These are phyloP conservation scores for Talaromyces sp. DNA, from an alignment of 2,329 filamentous ascomycete genomes.

Conservation along the genomic window DNA sequence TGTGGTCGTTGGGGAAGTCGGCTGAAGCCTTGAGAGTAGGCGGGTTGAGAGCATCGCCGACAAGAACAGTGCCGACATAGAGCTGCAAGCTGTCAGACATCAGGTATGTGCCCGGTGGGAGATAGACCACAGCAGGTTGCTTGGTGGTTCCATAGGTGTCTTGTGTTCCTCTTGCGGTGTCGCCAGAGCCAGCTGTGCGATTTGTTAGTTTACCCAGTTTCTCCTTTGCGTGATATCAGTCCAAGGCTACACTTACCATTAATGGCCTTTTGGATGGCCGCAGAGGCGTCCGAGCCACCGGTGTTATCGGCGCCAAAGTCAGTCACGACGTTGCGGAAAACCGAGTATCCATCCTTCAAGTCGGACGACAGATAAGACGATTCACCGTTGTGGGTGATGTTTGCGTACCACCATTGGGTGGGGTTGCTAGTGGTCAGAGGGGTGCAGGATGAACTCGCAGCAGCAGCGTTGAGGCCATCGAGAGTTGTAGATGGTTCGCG, in stretches of 20 bases:
- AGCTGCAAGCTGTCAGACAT: slow-evolving; percentile 22
- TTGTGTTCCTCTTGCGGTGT: slow-evolving; percentile 19
- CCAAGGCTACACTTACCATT: slow-evolving; percentile 17
- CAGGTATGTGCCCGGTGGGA: slow-evolving; percentile 24
- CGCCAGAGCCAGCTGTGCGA: slow-evolving; percentile 18
- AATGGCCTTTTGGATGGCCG: slow-evolving; percentile 27
- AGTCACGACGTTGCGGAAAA: slow-evolving; percentile 33
- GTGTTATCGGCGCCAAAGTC: slow-evolving; percentile 32
- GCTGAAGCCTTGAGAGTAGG: slow-evolving; percentile 24
- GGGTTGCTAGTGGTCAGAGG: slow-evolving; percentile 11
- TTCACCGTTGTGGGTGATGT: slow-evolving; percentile 24
- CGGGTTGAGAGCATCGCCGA: slow-evolving; percentile 27
- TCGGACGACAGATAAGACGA: slow-evolving; percentile 22
- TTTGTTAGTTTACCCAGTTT: neutral
- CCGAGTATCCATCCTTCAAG: slow-evolving; percentile 26
- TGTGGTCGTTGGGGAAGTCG: slow-evolving; percentile 22
- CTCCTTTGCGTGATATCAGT: neutral
- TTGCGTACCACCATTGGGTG: slow-evolving; percentile 21
- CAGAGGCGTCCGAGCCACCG: slow-evolving; percentile 23
- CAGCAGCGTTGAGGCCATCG: neutral
- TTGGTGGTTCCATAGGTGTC: slow-evolving; percentile 25
- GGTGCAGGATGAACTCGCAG: slow-evolving; percentile 5
- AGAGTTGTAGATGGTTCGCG: slow-evolving; percentile 1
- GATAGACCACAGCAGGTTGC: slow-evolving; percentile 24
- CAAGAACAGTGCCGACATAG: slow-evolving; percentile 27